Conservation (phyloP, 2,329 filamentous ascomycete genomes). For the Ophiocordyceps camponoti-saundersi region DNA sequence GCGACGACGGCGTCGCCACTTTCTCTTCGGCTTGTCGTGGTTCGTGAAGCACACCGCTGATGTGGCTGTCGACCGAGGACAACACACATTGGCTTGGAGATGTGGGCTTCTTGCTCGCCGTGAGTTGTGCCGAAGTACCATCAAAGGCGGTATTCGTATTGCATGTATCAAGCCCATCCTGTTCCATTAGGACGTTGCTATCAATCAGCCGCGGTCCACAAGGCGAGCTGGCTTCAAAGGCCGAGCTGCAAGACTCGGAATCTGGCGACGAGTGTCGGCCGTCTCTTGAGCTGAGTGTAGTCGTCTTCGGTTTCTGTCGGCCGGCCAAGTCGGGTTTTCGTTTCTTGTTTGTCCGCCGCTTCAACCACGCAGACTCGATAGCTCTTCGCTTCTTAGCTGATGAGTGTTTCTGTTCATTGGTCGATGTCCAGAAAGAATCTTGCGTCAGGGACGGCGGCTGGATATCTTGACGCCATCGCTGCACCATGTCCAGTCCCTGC, state of each 20-base stretch:
- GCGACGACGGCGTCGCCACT: constrained; percentile 10
- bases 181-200: constrained; percentile 1
- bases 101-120: constrained; percentile 3
- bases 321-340: constrained; percentile 5
- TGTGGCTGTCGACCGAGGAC: constrained; percentile 1
- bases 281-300: background rate
- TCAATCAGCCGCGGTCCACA: background rate
- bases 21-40: constrained; percentile 3
- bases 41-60: constrained; percentile 4
- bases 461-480: constrained; percentile 15
- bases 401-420: constrained; percentile 1
- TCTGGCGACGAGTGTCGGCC: background rate
- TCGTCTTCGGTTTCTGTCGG: background rate
- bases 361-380: constrained; percentile 15
- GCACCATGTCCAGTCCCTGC: constrained; percentile 14
- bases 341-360: constrained; percentile 13
- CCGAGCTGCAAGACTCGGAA: background rate
- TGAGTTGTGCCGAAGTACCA: background rate
- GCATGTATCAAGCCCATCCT: constrained; percentile 3
- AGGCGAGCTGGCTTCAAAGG: background rate
- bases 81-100: constrained; percentile 3
- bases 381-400: constrained; percentile 10
- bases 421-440: constrained; percentile 7
- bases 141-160: constrained; percentile 1
- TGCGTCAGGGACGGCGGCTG: constrained; percentile 1